These are phyloP conservation scores for Fusarium sp. DNA, from an alignment of 2,329 filamentous ascomycete genomes.

Conservation along the genomic window DNA sequence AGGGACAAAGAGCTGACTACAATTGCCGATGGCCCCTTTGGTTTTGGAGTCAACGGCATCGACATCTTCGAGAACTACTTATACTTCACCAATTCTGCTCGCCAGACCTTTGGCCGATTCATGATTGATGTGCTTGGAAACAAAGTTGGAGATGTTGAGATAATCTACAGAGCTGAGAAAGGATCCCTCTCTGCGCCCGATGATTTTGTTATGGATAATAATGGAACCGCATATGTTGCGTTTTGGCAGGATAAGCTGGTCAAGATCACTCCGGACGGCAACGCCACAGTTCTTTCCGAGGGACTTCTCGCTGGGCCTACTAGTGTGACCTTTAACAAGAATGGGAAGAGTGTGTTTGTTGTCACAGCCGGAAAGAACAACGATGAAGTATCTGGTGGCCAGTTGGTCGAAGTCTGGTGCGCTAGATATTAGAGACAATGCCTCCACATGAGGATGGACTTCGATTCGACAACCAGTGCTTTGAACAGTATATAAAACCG, in stretches of 20 bases:
- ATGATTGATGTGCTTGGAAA: constrained; percentile 12
- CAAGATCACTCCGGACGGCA: background rate
- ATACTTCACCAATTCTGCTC: constrained; percentile 13
- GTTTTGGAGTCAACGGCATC: constrained; percentile 15
- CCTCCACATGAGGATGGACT: too few relatives aligned
- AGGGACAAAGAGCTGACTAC: background rate
- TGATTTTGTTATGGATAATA: constrained; percentile 2
- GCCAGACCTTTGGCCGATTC: background rate
- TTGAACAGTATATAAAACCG: too few relatives aligned
- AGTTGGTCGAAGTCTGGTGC: constrained; percentile 13
- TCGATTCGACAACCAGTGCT: too few relatives aligned
- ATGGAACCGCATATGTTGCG: constrained; percentile 1
- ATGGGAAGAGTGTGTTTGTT: constrained; percentile 3
- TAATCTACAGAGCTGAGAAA: background rate
- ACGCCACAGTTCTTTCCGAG: background rate
- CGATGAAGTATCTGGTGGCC: background rate
- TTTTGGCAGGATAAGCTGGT: constrained; percentile 5
- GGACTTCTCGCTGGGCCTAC: constrained; percentile 3
- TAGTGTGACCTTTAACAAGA: background rate
- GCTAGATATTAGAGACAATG: background rate
- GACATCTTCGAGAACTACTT: constrained; percentile 4
- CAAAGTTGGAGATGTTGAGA: background rate
- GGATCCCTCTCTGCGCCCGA: background rate
- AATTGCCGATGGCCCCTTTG: background rate
- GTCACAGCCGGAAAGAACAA: background rate